phyloP scores from a whole-genome alignment of 805 yeast species.

The Jamesozyma rosinii region DNA sequence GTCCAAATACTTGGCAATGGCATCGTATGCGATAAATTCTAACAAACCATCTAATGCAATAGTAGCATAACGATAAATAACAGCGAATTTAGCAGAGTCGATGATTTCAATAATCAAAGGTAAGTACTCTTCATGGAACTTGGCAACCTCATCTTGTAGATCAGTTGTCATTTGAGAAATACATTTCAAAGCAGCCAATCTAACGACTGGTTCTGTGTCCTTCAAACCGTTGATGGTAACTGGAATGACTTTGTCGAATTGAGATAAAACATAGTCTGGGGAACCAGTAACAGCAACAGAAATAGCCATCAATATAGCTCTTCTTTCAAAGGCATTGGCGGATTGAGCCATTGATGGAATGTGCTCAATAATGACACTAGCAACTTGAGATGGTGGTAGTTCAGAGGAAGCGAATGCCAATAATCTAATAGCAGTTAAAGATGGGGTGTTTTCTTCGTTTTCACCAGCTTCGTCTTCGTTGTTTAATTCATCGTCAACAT shows the following conservation, averaged over 20 bases:
- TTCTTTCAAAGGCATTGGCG: conserved; percentile 64
- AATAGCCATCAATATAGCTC: conserved; percentile 76
- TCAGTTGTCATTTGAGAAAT: conserved; percentile 71
- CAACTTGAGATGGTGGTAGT: conserved; percentile 88
- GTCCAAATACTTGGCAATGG: conserved; percentile 70
- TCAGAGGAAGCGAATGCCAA: conserved; percentile 70
- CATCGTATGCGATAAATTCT: conserved; percentile 84
- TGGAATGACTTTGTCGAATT: conserved; percentile 64
- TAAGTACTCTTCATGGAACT: conserved; percentile 69
- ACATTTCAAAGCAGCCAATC: conserved; percentile 78
- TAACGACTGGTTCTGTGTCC: conserved; percentile 65
- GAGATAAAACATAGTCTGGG: conserved; percentile 79
- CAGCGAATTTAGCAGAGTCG: conserved; percentile 73
- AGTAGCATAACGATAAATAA: conserved; percentile 85
- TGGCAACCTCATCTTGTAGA: conserved; percentile 76
- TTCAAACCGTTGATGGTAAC: conserved; percentile 66
- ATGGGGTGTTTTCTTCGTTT: conserved; percentile 81
- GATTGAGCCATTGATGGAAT: conserved; percentile 51
- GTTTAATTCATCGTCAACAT: conserved; percentile 62
- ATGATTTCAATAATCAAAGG: conserved; percentile 82
- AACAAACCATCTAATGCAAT: conserved; percentile 83
- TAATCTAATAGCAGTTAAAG: conserved; percentile 68
- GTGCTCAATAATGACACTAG: conserved; percentile 64
- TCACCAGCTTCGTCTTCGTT: conserved; percentile 85
- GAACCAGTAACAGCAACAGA: conserved; percentile 86